phyloP scores from a whole-genome alignment of 140 eudicot species.

The Senecio squalidus region DNA sequence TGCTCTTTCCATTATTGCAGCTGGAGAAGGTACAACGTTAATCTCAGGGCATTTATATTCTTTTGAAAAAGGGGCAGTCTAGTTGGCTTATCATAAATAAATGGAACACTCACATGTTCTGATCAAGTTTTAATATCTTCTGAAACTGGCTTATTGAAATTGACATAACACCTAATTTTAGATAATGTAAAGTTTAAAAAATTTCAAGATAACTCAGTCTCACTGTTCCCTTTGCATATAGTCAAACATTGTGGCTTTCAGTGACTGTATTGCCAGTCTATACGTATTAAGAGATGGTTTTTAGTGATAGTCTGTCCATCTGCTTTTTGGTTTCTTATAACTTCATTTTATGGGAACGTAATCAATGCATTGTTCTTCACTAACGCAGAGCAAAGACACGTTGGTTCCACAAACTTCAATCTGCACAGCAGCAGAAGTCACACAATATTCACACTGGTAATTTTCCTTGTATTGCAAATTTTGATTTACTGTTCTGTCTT shows the following conservation, averaged over 20 bases:
- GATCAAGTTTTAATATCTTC: not conserved
- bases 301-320: not conserved
- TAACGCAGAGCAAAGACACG: constrained; percentile 85
- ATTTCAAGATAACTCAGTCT: not conserved
- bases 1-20: constrained; percentile 94
- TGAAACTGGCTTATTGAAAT: not conserved
- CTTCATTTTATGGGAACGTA: not conserved
- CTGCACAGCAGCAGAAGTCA: constrained; percentile 97
- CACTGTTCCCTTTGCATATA: not conserved
- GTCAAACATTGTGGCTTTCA: not conserved
- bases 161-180: not conserved
- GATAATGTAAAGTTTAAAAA: not conserved
- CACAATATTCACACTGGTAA: constrained; percentile 94
- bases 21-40: constrained; percentile 75
- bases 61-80: not conserved
- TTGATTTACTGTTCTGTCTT: constrained; percentile 6
- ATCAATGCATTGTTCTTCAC: not conserved
- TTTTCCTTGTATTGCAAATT: constrained; percentile 13
- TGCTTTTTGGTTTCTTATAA: not conserved
- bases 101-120: not conserved
- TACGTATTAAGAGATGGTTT: constrained; percentile 7
- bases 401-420: constrained; percentile 91
- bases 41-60: not conserved
- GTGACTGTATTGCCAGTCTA: not conserved
- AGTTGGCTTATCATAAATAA: not conserved